phyloP scores from a whole-genome alignment of 2,329 filamentous ascomycete species.

The Coniochaeta ligniaria region DNA sequence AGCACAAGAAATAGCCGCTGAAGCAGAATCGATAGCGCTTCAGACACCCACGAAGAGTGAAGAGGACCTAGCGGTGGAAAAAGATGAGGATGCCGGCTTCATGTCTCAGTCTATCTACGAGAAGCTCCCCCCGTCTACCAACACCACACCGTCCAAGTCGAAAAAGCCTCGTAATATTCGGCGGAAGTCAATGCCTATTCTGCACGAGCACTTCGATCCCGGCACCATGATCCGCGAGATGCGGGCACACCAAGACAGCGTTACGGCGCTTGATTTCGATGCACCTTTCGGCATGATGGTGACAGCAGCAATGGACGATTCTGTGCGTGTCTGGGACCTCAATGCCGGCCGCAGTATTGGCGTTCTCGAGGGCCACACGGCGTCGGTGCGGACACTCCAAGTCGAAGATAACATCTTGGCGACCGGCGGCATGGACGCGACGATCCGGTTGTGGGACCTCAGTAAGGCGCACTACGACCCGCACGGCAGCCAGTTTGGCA shows the following conservation, averaged over 20 bases:
- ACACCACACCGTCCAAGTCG: constrained; percentile 40
- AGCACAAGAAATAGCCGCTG: constrained; percentile 50
- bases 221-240: constrained; percentile 85
- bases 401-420: constrained; percentile 94
- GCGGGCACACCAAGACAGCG: constrained; percentile 77
- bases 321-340: constrained; percentile 91
- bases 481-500: constrained; percentile 52
- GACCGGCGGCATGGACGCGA: constrained; percentile 90
- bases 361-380: constrained; percentile 84
- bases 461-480: constrained; percentile 82
- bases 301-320: constrained; percentile 85
- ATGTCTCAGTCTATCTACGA: constrained; percentile 99
- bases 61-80: constrained; percentile 44
- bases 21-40: constrained; percentile 48
- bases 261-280: constrained; percentile 92
- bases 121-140: constrained; percentile 59
- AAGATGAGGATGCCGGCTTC: constrained; percentile 52
- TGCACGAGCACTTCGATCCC: constrained; percentile 91
- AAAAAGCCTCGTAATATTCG: constrained; percentile 51
- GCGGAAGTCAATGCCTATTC: constrained; percentile 82
- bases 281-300: constrained; percentile 95
- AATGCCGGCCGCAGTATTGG: constrained; percentile 91
- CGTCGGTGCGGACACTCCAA: constrained; percentile 85
- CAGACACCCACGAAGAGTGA: constrained; percentile 45
- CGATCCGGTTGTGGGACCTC: constrained; percentile 90